Base-by-base conservation (phyloP, 2,329 filamentous ascomycete genomes). In the Cryoendolithus antarcticus region DNA sequence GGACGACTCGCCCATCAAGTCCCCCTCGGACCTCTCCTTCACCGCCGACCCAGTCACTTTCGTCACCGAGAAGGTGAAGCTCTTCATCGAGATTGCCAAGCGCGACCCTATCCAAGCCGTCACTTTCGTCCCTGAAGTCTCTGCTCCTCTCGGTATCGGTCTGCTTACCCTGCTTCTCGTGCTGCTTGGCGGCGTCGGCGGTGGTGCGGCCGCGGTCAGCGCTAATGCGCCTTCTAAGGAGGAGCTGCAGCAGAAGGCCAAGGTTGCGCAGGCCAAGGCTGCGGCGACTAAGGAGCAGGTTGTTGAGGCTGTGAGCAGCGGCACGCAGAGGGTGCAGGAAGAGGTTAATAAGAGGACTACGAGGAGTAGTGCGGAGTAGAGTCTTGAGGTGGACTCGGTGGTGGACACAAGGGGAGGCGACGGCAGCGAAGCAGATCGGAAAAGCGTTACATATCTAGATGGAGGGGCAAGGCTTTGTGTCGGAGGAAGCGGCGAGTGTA, bases 101-200 rank as follows among this genome's bases (percentile, higher is more conserved):
- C 74, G 77, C 54, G 81, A 93, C 64, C 86, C 88, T 42, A 55
- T 94, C 49, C 72, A 86, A 66, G 88, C 88, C 38, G 69, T 88
- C 67, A 84, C 85, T 69, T 83, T 86, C 54, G 83, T 95, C 48
- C 91, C 91, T 49, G 91, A 95, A 67, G 80, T 93, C 52, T 85
- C 86, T 47, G 86, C 78, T 57, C 84, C 77, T 56, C 67, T 93
- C 56, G 82, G 70, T 57, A 82, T 80, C 49, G 61, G 86, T 48
- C 60, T 80, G 34, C 66, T 86, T 41, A 77, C 81, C 35, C 57
- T 91, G 50, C 60, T 93, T 45, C 76, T 80, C 49, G 54, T 94
- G 47, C 63, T 93, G 48, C 64, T 82, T 46, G 72, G 75, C 51
- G 65, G 82, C 47, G 62, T 89, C 53, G 70, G 74, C 50, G 62